Conservation (phyloP, 2,329 filamentous ascomycete species). For the Ceratocystis alfenasii region DNA sequence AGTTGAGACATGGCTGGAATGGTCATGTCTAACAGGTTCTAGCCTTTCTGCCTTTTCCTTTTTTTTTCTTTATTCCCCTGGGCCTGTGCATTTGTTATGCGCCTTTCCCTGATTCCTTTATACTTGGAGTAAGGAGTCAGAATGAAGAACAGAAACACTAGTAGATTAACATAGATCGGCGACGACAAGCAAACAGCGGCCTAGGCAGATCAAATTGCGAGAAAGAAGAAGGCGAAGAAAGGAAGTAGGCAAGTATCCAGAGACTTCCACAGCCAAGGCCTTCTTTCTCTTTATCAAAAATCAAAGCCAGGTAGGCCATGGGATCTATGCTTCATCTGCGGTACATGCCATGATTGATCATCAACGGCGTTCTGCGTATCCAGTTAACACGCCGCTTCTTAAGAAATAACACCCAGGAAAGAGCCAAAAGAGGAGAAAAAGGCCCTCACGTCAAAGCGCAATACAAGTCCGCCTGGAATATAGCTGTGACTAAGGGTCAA, state of each 20-base stretch:
- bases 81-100: no score
- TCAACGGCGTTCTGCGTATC: background rate
- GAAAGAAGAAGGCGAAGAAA: background rate
- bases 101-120: background rate
- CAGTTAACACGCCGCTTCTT: background rate
- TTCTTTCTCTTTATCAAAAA: background rate
- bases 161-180: background rate
- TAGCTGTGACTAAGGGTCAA: background rate
- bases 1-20: constrained; percentile 3
- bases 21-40: background rate
- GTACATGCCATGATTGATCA: background rate
- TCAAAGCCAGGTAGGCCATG: background rate
- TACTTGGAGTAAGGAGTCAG: background rate
- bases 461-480: background rate
- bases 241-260: background rate
- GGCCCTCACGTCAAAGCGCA: background rate
- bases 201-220: background rate
- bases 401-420: background rate
- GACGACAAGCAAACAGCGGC: background rate
- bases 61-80: background rate
- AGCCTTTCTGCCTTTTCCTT: background rate
- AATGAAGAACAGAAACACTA: background rate
- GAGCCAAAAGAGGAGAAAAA: background rate
- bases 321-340: background rate
- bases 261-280: background rate